Base-by-base conservation (phyloP, 202 grass and related monocot genomes). In the Zizania palustris region DNA sequence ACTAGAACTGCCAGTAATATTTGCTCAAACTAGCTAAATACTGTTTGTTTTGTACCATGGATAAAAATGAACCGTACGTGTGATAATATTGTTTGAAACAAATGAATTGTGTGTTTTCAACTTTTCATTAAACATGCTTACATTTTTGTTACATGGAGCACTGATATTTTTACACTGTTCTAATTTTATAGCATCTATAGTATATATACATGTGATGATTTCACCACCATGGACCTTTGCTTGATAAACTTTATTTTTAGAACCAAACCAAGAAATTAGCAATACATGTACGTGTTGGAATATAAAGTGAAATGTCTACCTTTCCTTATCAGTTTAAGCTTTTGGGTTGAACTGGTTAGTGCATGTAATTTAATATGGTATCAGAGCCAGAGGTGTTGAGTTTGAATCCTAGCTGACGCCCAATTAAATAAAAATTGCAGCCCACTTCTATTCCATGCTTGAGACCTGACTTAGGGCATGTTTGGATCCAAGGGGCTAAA, bases 1-100 rank as follows among this genome's bases (percentile, higher is more conserved):
- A 45, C 59, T 35, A 37, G 19, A 70, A 40, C 48, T 58, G 64
- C 7, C 40, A 48, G 28, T 33, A 71, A 21, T 69, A 49, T 20
- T 21, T 21, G 34, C 44, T 69, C 58, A 69, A 78, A 67, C 5
- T 51, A 51, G 15, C 5, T 51, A 51, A 51, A 51, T 51, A 15
- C 51, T 9, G 51, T 55, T 5, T 20, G 18, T 20, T n/a, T 55
- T 55, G 5, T 16, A 9, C 6, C 9, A 55, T 2, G 19, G 15
- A 19, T 48, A 55, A 49, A 55, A 55, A 55, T 55, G 51, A 55
- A 55, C 19, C 3, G 16, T 54, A 18, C 50, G 18, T 54, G 16
- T 3, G 50, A 54, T 54, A 7, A 19, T 54, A 54, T 54, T 19
- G 50, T 8, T 54, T 19, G n/a, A 54, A 54, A 54, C 6, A 8